A percentile compares a stretch with the other conserved stretches of the same genome.
These are phyloP conservation scores for Vitis riparia DNA, from an alignment of 164 flowering plant species.

Conservation along the genomic window DNA sequence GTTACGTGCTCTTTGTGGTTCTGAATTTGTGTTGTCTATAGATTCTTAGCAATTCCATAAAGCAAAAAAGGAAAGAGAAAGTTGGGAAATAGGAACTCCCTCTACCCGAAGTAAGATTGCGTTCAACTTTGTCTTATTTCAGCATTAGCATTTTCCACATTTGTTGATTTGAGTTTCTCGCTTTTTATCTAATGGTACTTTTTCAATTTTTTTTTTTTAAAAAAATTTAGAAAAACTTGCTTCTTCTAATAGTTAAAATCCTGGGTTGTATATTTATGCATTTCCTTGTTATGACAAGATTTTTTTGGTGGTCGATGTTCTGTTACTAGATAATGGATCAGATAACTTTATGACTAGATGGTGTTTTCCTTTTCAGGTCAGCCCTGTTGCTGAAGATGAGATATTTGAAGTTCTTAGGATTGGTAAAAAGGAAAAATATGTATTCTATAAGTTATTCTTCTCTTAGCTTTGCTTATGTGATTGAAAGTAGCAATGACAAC, in stretches of 20 bases:
- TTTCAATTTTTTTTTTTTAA: not conserved
- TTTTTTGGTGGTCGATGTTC: not conserved
- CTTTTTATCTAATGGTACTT: not conserved
- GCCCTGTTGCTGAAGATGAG: constrained; percentile 99
- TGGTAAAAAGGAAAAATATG: constrained; percentile 92
- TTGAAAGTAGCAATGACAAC: too few relatives aligned
- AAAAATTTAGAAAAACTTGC: too few relatives aligned
- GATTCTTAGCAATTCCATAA: constrained; percentile 92
- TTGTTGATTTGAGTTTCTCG: not conserved
- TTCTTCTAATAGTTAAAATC: too few relatives aligned
- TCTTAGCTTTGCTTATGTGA: not conserved
- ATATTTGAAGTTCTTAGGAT: constrained; percentile 88
- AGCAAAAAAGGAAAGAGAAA: constrained; percentile 97
- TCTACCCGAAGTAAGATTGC: constrained; percentile 71
- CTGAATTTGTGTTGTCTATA: constrained; percentile 21
- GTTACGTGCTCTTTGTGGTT: not conserved
- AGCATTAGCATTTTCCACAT: not conserved
- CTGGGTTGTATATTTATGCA: not conserved
- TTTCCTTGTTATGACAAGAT: not conserved
- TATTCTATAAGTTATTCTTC: not conserved
- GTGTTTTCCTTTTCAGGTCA: constrained; percentile 52
- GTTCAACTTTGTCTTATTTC: not conserved
- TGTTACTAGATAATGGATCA: not conserved
- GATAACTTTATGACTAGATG: not conserved
- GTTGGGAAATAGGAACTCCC: constrained; percentile 99